These are phyloP conservation scores for Diaporthe citrichinensis DNA, from an alignment of 2,329 filamentous ascomycete species.

Conservation along the genomic window DNA sequence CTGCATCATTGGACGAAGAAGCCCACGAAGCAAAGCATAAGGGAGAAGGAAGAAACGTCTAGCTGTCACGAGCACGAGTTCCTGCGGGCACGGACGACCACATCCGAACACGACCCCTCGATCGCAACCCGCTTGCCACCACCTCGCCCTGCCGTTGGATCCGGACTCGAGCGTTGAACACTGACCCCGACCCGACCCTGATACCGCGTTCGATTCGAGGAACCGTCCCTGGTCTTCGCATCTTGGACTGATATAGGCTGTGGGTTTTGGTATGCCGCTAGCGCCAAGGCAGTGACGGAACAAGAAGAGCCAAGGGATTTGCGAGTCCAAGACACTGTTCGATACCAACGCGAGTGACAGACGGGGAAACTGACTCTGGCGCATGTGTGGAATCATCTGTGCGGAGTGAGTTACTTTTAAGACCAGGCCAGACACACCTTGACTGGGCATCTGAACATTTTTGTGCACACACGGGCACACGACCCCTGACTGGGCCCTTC, in stretches of 20 bases:
- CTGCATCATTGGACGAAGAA: constrained; percentile 17
- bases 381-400: constrained; percentile 34
- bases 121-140: constrained; percentile 23
- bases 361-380: constrained; percentile 27
- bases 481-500: constrained; percentile 36
- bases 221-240: constrained; percentile 21
- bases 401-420: constrained; percentile 16
- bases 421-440: constrained; percentile 29
- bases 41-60: constrained; percentile 2
- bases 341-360: constrained; percentile 27
- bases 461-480: constrained; percentile 32
- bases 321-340: constrained; percentile 37
- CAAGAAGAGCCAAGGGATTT: constrained; percentile 33
- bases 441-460: constrained; percentile 34
- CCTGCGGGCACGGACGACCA: constrained; percentile 30
- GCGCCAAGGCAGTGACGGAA: constrained; percentile 26
- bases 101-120: constrained; percentile 21
- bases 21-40: constrained; percentile 15
- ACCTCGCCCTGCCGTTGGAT: constrained; percentile 6
- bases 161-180: constrained; percentile 16
- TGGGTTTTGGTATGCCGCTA: constrained; percentile 36
- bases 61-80: constrained; percentile 31
- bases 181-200: constrained; percentile 1
- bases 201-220: constrained; percentile 22
- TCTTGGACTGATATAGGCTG: constrained; percentile 20